These are phyloP conservation scores for Aspergillus sp. DNA, from an alignment of 2,329 filamentous ascomycete genomes.

Conservation along the genomic window DNA sequence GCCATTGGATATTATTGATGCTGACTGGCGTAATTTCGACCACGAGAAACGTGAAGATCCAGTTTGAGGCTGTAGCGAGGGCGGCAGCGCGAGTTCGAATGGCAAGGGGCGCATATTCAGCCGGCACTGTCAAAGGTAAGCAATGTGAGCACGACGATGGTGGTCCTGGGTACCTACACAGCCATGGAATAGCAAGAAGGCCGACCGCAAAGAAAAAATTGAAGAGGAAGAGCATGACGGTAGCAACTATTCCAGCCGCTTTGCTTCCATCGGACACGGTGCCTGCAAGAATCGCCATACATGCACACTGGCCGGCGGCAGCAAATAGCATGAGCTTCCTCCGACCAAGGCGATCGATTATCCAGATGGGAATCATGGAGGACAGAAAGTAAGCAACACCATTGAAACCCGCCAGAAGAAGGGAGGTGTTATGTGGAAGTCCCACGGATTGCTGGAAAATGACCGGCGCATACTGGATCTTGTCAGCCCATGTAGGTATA, in stretches of 20 bases:
- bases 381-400: slow-evolving; percentile 35
- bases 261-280: slow-evolving; percentile 19
- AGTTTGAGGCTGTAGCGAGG: slow-evolving; percentile 48
- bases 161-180: background rate
- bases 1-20: slow-evolving; percentile 26
- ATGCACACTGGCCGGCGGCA: slow-evolving; percentile 25
- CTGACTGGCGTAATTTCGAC: slow-evolving; percentile 34
- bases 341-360: slow-evolving; percentile 42
- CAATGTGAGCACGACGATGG: background rate
- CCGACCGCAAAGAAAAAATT: background rate
- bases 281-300: slow-evolving; percentile 18
- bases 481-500: background rate
- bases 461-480: slow-evolving; percentile 34
- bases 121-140: slow-evolving; percentile 19
- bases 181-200: background rate
- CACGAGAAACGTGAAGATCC: slow-evolving; percentile 49
- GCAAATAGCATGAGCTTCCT: slow-evolving; percentile 23
- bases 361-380: slow-evolving; percentile 34
- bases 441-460: slow-evolving; percentile 44
- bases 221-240: background rate
- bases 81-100: slow-evolving; percentile 54
- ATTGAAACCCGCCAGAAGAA: slow-evolving; percentile 48
- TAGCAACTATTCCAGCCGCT: slow-evolving; percentile 11
- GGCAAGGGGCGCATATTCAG: slow-evolving; percentile 49
- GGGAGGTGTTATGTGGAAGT: slow-evolving; percentile 33